Evolutionary conservation across 352 stramenopile genomes (phyloP).

Genomic region (Globisporangium camurandrum): DNA sequence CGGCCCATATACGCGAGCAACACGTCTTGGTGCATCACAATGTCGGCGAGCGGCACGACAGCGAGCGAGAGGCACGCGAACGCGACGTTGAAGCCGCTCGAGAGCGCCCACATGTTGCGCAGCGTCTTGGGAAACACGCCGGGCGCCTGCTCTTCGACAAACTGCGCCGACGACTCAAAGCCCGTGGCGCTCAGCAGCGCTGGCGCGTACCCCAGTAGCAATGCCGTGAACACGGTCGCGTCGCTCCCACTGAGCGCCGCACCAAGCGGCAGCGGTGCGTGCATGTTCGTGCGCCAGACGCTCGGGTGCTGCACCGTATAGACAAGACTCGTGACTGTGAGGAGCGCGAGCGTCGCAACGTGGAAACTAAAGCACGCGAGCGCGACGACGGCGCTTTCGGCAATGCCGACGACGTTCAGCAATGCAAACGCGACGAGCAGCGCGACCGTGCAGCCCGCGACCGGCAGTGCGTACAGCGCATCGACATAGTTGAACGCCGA

Average conservation of each 20-base stretch:
- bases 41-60: slow-evolving; percentile 57
- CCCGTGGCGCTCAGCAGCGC: slow-evolving; percentile 79
- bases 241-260: slow-evolving; percentile 15
- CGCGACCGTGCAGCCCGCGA: slow-evolving; percentile 27
- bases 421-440: slow-evolving; percentile 69
- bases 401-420: slow-evolving; percentile 69
- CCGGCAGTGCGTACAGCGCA: slow-evolving; percentile 39
- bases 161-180: slow-evolving; percentile 80
- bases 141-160: slow-evolving; percentile 74
- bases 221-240: slow-evolving; percentile 20
- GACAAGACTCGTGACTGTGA: slow-evolving; percentile 38
- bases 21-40: slow-evolving; percentile 31
- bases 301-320: slow-evolving; percentile 45
- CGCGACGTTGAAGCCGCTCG: slow-evolving; percentile 75
- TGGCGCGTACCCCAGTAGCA: slow-evolving; percentile 50
- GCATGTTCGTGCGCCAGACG: slow-evolving; percentile 51
- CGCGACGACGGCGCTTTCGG: slow-evolving; percentile 64
- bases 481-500: slow-evolving; percentile 77
- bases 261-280: slow-evolving; percentile 24
- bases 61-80: slow-evolving; percentile 58
- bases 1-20: slow-evolving; percentile 59
- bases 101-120: slow-evolving; percentile 71
- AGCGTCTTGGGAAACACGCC: slow-evolving; percentile 81
- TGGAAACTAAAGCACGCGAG: slow-evolving; percentile 75
- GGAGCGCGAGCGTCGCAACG: slow-evolving; percentile 40